Evolutionary conservation across 164 flowering plant species (phyloP).

Genomic region (Tinospora cordifolia): DNA sequence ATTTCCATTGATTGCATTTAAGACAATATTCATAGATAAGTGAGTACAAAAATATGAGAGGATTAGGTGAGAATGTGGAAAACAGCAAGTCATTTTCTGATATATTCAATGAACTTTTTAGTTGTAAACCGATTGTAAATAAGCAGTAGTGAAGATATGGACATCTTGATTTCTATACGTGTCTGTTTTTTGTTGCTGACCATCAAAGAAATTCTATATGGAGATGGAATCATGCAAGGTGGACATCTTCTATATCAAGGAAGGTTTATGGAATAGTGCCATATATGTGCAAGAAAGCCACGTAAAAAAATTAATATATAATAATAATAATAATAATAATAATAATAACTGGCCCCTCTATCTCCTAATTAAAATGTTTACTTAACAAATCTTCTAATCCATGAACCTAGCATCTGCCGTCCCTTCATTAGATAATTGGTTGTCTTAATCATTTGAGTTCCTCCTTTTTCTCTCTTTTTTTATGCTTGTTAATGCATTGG

Average conservation of each 20-base stretch:
- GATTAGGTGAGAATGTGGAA: conserved; percentile 9
- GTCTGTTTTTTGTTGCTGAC: neutral
- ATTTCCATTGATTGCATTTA: neutral
- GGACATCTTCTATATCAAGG: neutral
- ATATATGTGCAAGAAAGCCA: neutral
- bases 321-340: too few relatives aligned
- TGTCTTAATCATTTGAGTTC: neutral
- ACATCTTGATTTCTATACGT: neutral
- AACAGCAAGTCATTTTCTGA: neutral
- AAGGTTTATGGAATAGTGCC: neutral
- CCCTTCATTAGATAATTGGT: neutral
- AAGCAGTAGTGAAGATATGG: neutral
- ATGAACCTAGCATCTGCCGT: too few relatives aligned
- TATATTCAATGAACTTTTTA: too few relatives aligned
- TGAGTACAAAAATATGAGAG: neutral
- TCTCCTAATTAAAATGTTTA: neutral
- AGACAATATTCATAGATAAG: neutral
- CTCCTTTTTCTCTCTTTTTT: neutral
- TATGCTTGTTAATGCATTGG: neutral
- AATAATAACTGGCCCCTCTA: neutral
- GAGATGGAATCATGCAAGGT: neutral
- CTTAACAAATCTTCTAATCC: neutral
- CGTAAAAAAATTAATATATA: neutral
- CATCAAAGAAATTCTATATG: neutral
- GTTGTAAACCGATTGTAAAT: neutral